Percentiles rank a stretch among this genome's conserved stretches.
Evolutionary conservation across 2,329 filamentous ascomycete genomes (phyloP).

Genomic region (Aureobasidium mangrovei): DNA sequence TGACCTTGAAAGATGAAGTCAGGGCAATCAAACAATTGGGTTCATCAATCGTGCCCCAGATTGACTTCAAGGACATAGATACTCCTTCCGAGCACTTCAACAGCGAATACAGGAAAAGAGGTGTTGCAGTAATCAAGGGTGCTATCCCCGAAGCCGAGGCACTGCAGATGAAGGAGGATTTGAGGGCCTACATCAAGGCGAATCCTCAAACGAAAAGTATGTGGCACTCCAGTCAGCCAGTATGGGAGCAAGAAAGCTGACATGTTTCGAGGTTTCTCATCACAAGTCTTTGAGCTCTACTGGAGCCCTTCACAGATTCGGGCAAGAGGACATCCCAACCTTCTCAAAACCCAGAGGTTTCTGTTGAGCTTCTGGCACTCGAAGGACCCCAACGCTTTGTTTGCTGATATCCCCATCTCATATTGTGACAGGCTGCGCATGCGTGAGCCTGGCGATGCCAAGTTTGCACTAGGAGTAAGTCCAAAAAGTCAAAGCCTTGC

Average conservation of each 20-base stretch:
- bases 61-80: conserved; percentile 38
- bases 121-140: conserved; percentile 40
- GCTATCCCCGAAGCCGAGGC: conserved; percentile 37
- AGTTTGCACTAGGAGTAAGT: conserved; percentile 39
- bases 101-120: conserved; percentile 49
- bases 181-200: conserved; percentile 36
- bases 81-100: conserved; percentile 47
- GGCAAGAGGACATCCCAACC: conserved; percentile 38
- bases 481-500: too few relatives aligned
- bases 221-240: not conserved
- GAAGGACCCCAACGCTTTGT: conserved; percentile 32
- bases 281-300: conserved; percentile 43
- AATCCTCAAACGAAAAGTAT: conserved; percentile 37
- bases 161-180: conserved; percentile 35
- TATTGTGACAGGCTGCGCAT: conserved; percentile 44
- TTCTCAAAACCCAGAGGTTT: conserved; percentile 39
- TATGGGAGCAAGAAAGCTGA: not conserved
- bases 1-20: conserved; percentile 36
- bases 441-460: conserved; percentile 47
- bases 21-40: conserved; percentile 35
- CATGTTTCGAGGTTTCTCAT: not conserved
- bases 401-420: conserved; percentile 40
- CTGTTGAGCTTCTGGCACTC: conserved; percentile 43
- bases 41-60: conserved; percentile 37
- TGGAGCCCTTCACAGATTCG: conserved; percentile 41